Conservation (phyloP, 192 early-diverging fungal genomes). For the Dispira parvispora region DNA sequence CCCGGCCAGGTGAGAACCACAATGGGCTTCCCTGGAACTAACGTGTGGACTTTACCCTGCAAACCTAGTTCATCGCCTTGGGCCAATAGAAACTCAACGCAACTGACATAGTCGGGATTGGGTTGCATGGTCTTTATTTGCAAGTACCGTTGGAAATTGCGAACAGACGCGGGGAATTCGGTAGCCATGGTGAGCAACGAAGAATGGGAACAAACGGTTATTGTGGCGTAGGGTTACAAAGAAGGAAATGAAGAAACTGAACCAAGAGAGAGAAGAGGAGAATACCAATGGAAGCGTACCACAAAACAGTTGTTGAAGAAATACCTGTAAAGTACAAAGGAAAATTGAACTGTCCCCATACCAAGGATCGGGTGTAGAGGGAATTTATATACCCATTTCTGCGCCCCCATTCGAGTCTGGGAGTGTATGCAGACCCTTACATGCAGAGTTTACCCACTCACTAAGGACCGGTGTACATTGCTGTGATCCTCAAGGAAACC, state of each 20-base stretch:
- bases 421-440: too few species aligned
- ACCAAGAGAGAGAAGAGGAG: neutral
- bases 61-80: slow-evolving; percentile 59
- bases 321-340: too few species aligned
- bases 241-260: neutral
- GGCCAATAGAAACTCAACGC: slow-evolving; percentile 38
- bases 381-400: too few species aligned
- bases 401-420: too few species aligned
- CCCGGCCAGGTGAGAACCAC: slow-evolving; percentile 58
- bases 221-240: neutral
- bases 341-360: too few species aligned
- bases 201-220: neutral
- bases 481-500: too few species aligned
- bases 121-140: slow-evolving; percentile 77
- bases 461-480: too few species aligned
- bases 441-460: too few species aligned
- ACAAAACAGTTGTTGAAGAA: too few species aligned
- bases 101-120: slow-evolving; percentile 54
- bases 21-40: slow-evolving; percentile 47
- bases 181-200: neutral
- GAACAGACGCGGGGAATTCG: slow-evolving; percentile 11
- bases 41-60: slow-evolving; percentile 26
- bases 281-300: too few species aligned
- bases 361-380: too few species aligned
- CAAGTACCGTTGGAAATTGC: slow-evolving; percentile 63